Evolutionary conservation across 768 basidiomycete species (phyloP), one percentile per base, ranked within the genome.

Genomic region (Lactifluus hygrophoroides): DNA sequence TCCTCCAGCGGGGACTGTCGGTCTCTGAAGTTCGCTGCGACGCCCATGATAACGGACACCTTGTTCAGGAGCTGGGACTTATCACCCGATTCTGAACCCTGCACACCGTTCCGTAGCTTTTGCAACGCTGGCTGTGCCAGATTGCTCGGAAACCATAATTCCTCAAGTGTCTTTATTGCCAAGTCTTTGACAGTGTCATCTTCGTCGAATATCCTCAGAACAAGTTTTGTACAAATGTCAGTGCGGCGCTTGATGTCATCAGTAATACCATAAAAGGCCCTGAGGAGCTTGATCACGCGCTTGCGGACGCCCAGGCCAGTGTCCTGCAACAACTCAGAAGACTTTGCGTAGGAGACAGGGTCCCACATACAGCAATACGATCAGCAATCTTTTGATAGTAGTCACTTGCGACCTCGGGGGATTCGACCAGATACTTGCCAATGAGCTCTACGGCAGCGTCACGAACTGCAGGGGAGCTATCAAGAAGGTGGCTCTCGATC

Each of bases 401-500:
- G 65, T 94, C 84, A 3, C 81, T 81, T 0, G 90, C 91, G n/a
- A 98, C 84, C 55, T 85, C 84, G 0, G 92, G 90, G 0, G 86
- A 85, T 60, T 92, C 87, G 35, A 94, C 82, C 76, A 98, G 86
- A 66, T 98, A 95, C 73, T 93, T 95, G n/a, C 96, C 96, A 57
- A 98, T 90, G 57, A 99, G 75, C 67, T 98, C 96, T 14, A 99
- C 90, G 5, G 95, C 94, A 5, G 94, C 93, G 69, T 99, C 96
- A 11, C 96, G 88, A 7, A 99, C 96, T 17, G 90, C 88, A 0
- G 96, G 87, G 0, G 96, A 98, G 62, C 80, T 87, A 65, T 99
- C 96, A 2, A 89, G 75, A 14, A 99, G 79, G 67, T 96, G 91
- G 35, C 83, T 84, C 70, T 97, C 93, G 63, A 99, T 91, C 2